Evolutionary conservation across 2,329 filamentous ascomycete genomes (phyloP), one percentile per base, ranked within the genome.

Genomic region (Pseudopithomyces maydicus): DNA sequence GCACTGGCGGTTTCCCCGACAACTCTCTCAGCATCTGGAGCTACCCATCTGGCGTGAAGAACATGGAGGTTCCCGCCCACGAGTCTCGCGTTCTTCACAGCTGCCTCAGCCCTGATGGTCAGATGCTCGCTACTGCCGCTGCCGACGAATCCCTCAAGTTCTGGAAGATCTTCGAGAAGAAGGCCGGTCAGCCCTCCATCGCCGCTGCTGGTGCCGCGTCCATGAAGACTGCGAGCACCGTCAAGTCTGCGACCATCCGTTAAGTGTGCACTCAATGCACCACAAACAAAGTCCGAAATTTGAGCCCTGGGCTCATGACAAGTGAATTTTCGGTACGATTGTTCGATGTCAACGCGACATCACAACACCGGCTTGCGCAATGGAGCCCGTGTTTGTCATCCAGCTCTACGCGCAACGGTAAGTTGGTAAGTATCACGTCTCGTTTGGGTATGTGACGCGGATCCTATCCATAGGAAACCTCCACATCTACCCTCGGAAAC

Each of bases 111-210:
- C 95, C 95, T 2, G 95, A 99, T 72, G 95, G 95, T 51, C 95
- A 99, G 82, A 97, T 97, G 88, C 86, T 99, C 54, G 95, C 95
- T 49, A 99, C 95, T 50, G 94, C 95, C 58, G 89, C 94, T 68
- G 93, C 94, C 36, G 95, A 99, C 71, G 95, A 99, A 84, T 94
- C 90, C 74, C 84, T 99, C 78, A 99, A 99, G 82, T 99, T 99
- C 85, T 99, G 95, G 95, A 99, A 99, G 88, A 85, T 99, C 69
- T 99, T 99, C 73, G 95, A 99, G 85, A 97, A 97, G 86, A 98
- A 97, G 86, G 83, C 93, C 17, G 92, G 92, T 57, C 81, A 85
- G 58, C 85, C 88, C 50, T 85, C 87, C 47, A 74, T 83, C 32
- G 82, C 88, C 53, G 84, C 86, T 66, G 84, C 88, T 56, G 88